A percentile compares a stretch with the other conserved stretches of the same genome.
These are phyloP conservation scores for Veloboletus limbatus DNA, from an alignment of 1,284 basidiomycete species.

Conservation along the genomic window DNA sequence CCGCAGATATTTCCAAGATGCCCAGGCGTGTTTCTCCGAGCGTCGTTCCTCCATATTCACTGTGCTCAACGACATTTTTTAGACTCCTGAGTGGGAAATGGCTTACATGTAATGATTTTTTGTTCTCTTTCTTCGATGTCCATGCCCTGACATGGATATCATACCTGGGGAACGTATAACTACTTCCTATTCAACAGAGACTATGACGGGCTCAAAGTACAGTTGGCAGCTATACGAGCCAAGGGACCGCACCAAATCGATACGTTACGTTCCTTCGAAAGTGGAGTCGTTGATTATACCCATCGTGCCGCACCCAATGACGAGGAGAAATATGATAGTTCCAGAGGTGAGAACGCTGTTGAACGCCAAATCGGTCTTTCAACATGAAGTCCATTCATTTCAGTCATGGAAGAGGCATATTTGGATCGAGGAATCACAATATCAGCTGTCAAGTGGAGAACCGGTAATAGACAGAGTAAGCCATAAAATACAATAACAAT, in stretches of 20 bases:
- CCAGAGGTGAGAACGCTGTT: conserved; percentile 8
- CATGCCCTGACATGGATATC: conserved; percentile 2
- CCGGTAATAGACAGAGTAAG: conserved; percentile 15
- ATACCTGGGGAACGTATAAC: conserved; percentile 1
- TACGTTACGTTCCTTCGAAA: conserved; percentile 14
- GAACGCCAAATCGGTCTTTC: background rate
- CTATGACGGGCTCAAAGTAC: conserved; percentile 70
- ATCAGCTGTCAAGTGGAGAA: conserved; percentile 1
- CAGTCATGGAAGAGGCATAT: conserved; percentile 4
- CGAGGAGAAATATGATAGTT: conserved; percentile 4
- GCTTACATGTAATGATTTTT: conserved; percentile 66
- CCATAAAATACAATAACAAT: background rate
- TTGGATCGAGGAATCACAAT: background rate
- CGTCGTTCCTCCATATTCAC: background rate
- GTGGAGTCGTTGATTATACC: background rate
- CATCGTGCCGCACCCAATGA: background rate
- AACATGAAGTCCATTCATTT: background rate
- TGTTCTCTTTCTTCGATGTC: background rate
- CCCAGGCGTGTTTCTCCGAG: conserved; percentile 46
- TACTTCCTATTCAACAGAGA: conserved; percentile 44
- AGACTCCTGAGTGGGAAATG: conserved; percentile 81
- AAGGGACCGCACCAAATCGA: conserved; percentile 24
- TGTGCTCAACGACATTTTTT: conserved; percentile 3
- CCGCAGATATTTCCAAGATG: conserved; percentile 63
- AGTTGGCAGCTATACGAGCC: conserved; percentile 54